phyloP scores from a whole-genome alignment of 1,284 basidiomycete genomes.

The Apiotrichum sp. region DNA sequence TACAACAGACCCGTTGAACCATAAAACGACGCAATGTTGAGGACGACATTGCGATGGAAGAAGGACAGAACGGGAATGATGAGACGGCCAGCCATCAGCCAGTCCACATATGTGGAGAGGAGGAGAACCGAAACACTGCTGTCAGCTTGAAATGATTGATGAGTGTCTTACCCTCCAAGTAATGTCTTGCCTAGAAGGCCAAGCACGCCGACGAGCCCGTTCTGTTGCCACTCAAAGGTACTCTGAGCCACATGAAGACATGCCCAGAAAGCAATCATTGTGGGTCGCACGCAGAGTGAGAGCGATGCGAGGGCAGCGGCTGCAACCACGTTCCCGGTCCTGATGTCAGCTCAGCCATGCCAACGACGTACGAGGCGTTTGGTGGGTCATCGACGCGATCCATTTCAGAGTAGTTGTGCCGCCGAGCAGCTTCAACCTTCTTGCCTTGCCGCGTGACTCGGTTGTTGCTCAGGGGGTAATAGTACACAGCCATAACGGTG shows the following conservation, averaged over 20 bases:
- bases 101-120: constrained; percentile 37
- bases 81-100: constrained; percentile 34
- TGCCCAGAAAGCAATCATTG: constrained; percentile 78
- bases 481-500: constrained; percentile 67
- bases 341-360: background rate
- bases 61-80: constrained; percentile 54
- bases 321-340: constrained; percentile 32
- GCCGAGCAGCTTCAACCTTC: too few species aligned
- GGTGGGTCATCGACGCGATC: constrained; percentile 1
- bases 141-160: background rate
- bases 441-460: too few species aligned
- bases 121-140: constrained; percentile 25
- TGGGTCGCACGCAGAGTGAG: constrained; percentile 75
- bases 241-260: constrained; percentile 53
- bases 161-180: constrained; percentile 9
- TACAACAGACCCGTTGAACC: constrained; percentile 82
- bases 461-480: constrained; percentile 55
- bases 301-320: constrained; percentile 60
- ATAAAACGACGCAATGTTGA: constrained; percentile 88
- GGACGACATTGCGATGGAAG: constrained; percentile 73
- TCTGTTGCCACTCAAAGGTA: background rate
- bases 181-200: constrained; percentile 4
- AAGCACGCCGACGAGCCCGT: background rate
- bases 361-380: background rate
- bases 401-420: background rate